Evolutionary conservation across 192 early-diverging fungal genomes (phyloP).

Genomic region (Lobulomyces angularis): DNA sequence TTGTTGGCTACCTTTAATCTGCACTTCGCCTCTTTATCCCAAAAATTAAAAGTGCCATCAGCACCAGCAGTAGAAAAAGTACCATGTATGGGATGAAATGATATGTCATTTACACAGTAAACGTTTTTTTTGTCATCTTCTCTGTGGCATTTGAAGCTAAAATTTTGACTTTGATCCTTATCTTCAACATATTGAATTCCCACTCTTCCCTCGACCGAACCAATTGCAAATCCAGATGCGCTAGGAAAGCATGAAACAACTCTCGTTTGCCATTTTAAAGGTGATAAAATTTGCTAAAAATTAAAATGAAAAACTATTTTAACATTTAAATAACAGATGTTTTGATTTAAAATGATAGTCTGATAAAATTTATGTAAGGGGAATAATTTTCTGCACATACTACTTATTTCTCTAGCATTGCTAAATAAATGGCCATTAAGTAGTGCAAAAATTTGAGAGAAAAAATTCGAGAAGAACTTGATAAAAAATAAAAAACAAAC

Average conservation of each 20-base stretch:
- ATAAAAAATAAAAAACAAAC: constrained; percentile 8
- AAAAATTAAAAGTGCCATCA: constrained; percentile 79
- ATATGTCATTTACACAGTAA: constrained; percentile 56
- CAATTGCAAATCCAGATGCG: constrained; percentile 74
- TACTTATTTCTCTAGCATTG: constrained; percentile 19
- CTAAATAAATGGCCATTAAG: constrained; percentile 31
- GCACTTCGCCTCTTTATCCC: constrained; percentile 89
- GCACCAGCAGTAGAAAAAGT: constrained; percentile 80
- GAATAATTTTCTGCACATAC: not conserved
- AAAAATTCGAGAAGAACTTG: not conserved
- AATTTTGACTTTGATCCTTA: constrained; percentile 54
- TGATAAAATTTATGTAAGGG: constrained; percentile 4
- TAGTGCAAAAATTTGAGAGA: constrained; percentile 6
- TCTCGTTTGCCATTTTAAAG: constrained; percentile 78
- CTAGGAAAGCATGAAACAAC: constrained; percentile 64
- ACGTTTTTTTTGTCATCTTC: constrained; percentile 36
- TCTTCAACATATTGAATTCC: constrained; percentile 88
- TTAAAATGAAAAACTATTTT: not conserved
- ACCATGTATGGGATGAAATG: constrained; percentile 72
- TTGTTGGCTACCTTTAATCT: no score
- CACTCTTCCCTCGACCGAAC: constrained; percentile 88
- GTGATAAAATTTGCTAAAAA: constrained; percentile 32
- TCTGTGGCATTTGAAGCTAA: constrained; percentile 93
- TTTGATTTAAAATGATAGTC: not conserved
- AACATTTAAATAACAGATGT: constrained; percentile 1